phyloP scores from a whole-genome alignment of 495 filamentous ascomycete genomes.

The Amniculicola lignicola region DNA sequence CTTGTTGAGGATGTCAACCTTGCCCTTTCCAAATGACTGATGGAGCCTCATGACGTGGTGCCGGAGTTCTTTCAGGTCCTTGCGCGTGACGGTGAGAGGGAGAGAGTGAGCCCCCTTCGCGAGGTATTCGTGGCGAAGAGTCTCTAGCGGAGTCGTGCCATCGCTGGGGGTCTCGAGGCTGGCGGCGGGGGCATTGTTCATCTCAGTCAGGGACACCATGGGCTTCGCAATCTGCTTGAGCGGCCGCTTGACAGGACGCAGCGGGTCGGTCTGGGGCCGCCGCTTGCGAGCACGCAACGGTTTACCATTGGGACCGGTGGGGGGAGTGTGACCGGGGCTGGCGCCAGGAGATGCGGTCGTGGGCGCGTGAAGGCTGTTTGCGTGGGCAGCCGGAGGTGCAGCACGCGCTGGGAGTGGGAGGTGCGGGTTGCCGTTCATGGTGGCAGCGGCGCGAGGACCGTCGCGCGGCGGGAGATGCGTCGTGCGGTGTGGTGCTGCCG shows the following conservation, averaged over 20 bases:
- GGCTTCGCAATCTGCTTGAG: slow-evolving; percentile 28
- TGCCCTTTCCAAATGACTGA: slow-evolving; percentile 44
- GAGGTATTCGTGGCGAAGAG: slow-evolving; percentile 29
- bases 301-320: slow-evolving; percentile 19
- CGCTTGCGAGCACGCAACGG: slow-evolving; percentile 6
- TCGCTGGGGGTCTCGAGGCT: no score
- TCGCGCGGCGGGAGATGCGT: slow-evolving; percentile 5
- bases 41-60: slow-evolving; percentile 80
- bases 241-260: slow-evolving; percentile 22
- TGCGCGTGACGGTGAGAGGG: slow-evolving; percentile 76
- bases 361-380: slow-evolving; percentile 14
- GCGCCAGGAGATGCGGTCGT: slow-evolving; percentile 61
- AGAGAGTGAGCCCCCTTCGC: slow-evolving; percentile 53
- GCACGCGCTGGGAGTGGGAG: no score
- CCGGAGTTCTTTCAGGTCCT: slow-evolving; percentile 71
- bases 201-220: slow-evolving; percentile 17
- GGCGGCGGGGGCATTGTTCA: slow-evolving; percentile 41
- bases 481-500: background rate
- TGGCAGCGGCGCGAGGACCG: slow-evolving; percentile 7
- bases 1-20: slow-evolving; percentile 69
- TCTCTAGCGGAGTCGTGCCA: slow-evolving; percentile 29
- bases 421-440: slow-evolving; percentile 19
- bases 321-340: slow-evolving; percentile 26
- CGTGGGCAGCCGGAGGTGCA: slow-evolving; percentile 4
- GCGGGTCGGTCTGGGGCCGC: slow-evolving; percentile 15